Evolutionary conservation across 768 basidiomycete genomes (phyloP).

Genomic region (Podaxis mareebaensis): DNA sequence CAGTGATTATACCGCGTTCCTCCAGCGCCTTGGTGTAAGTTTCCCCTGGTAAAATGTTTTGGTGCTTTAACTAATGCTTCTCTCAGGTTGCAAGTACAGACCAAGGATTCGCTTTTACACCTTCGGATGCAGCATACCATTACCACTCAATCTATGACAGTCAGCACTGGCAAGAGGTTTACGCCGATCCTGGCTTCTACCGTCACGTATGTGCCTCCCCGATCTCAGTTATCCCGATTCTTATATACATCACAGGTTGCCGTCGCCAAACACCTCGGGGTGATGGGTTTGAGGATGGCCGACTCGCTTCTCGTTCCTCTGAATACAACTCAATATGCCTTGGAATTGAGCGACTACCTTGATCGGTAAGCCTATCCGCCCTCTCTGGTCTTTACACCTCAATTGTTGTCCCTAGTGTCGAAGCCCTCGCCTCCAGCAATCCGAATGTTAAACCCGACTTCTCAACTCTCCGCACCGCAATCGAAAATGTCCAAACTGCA

Average conservation of each 20-base stretch:
- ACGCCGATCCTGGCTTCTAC: constrained; percentile 75
- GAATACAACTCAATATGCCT: constrained; percentile 76
- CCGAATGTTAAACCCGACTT: constrained; percentile 34
- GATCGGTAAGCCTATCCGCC: constrained; percentile 43
- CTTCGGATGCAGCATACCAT: constrained; percentile 67
- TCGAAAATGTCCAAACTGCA: constrained; percentile 46
- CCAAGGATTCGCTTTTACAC: constrained; percentile 41
- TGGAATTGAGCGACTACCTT: constrained; percentile 65
- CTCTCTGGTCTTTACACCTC: background rate
- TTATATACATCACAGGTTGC: constrained; percentile 45
- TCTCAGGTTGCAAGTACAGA: constrained; percentile 43
- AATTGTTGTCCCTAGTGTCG: constrained; percentile 40
- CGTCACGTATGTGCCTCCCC: constrained; percentile 53
- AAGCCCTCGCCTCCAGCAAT: constrained; percentile 38
- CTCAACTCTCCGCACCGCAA: constrained; percentile 44
- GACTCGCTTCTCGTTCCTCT: constrained; percentile 69
- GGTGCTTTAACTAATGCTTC: background rate
- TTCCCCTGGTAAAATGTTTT: background rate
- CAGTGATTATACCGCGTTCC: constrained; percentile 90
- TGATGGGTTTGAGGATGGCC: constrained; percentile 59
- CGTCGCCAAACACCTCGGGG: constrained; percentile 66
- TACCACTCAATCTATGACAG: constrained; percentile 80
- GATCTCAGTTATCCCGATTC: background rate
- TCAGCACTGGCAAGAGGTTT: constrained; percentile 70
- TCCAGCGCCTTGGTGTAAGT: constrained; percentile 66